Evolutionary conservation across 163 green algal species (phyloP), one percentile per base, ranked within the genome.

Genomic region (Chloromonas sp.): DNA sequence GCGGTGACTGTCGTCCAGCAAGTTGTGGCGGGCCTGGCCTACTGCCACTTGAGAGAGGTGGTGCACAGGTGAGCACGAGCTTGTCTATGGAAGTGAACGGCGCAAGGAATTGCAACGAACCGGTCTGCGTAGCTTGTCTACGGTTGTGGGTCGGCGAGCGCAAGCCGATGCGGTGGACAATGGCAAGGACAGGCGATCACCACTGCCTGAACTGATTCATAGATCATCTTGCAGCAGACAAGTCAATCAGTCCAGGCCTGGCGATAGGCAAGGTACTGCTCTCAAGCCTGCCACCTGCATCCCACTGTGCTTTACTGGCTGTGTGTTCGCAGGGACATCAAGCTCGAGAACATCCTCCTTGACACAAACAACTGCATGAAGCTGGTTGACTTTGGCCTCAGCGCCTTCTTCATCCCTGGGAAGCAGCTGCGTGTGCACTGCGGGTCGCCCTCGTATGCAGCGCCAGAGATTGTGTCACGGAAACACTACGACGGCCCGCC

Each of bases 391-490:
- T 94, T 94, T 83, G 90, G 91, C 57, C 91, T 92, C n/a, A 88
- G 87, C 82, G 92, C 90, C 0, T 94, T 95, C 85, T 91, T 93
- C 83, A 81, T 91, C 13, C 89, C 90, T 1, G 90, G 91, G 83
- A 95, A 94, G 89, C 89, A 90, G 60, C 90, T 97, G 87, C 86
- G 89, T 0, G 93, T 97, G 86, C 92, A 97, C 91, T 96, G 93
- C 88, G 94, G 94, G 77, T 93, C 85, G 3, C 93, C 93, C 71
- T 92, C 84, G 66, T 97, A 97, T 82, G 94, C 94, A 8, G 94
- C 94, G n/a, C 94, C 94, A 14, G 94, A 97, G 90, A 97, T 97
- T 83, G 92, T 97, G 61, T 90, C 87, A 0, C 86, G 94, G 59
- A 92, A 92, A 79, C 87, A 91, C 66, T 97, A 97, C 87, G 93